Evolutionary conservation across 2,329 filamentous ascomycete genomes (phyloP).

Genomic region (Aplosporella prunicola): DNA sequence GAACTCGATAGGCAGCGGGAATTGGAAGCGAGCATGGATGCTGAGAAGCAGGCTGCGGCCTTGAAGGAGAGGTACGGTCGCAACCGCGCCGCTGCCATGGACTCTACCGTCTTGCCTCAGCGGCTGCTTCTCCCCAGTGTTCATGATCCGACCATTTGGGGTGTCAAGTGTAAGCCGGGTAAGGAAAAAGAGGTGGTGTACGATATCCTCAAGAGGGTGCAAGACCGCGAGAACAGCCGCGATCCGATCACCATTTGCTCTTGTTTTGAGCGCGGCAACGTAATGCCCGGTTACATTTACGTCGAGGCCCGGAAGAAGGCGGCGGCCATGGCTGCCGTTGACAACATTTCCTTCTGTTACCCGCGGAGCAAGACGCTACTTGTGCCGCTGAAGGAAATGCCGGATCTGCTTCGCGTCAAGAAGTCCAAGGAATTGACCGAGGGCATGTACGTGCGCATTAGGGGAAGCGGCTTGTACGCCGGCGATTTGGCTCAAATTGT

Average conservation of each 20-base stretch:
- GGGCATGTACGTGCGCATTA: constrained; percentile 86
- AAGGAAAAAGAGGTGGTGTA: constrained; percentile 91
- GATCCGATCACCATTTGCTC: constrained; percentile 77
- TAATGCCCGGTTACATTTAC: constrained; percentile 90
- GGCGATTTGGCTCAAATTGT: constrained; percentile 87
- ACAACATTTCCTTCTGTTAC: constrained; percentile 82
- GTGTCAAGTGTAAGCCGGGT: constrained; percentile 82
- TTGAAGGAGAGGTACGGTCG: constrained; percentile 83
- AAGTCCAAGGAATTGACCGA: constrained; percentile 80
- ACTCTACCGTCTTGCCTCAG: constrained; percentile 72
- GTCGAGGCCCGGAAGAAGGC: constrained; percentile 82
- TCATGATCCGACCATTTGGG: constrained; percentile 94
- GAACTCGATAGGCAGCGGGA: constrained; percentile 91
- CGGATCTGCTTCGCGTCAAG: constrained; percentile 74
- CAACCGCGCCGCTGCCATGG: constrained; percentile 56
- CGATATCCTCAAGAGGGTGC: constrained; percentile 77
- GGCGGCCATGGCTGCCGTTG: constrained; percentile 73
- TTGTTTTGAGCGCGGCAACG: constrained; percentile 77
- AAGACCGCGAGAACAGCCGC: constrained; percentile 68
- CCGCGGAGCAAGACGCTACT: constrained; percentile 77
- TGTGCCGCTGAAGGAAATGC: constrained; percentile 95
- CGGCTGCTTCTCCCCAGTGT: constrained; percentile 82
- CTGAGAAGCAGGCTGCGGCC: constrained; percentile 83
- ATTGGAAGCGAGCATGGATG: constrained; percentile 77
- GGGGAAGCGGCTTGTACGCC: constrained; percentile 67